Percentiles rank a stretch among this genome's conserved stretches.
Conservation (phyloP, 495 filamentous ascomycete genomes). For the Baudoinia panamericana region DNA sequence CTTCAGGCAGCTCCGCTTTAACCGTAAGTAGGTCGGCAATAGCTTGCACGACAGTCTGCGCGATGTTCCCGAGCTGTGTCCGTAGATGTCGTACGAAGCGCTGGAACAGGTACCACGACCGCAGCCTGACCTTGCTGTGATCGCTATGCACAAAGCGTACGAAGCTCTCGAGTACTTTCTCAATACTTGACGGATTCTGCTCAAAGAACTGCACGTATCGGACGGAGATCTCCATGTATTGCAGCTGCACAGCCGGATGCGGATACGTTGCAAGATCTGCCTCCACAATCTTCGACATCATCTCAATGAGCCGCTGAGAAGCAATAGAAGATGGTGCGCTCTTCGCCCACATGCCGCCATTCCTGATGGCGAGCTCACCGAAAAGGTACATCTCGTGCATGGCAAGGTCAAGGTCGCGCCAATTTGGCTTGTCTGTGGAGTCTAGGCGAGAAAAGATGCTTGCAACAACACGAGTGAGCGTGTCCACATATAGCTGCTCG, state of each 20-base stretch:
- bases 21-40: constrained; percentile 78
- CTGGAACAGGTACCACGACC: constrained; percentile 94
- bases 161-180: constrained; percentile 81
- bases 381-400: constrained; percentile 94
- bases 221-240: constrained; percentile 97
- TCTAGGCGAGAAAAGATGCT: constrained; percentile 68
- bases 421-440: constrained; percentile 61
- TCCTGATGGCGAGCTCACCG: constrained; percentile 77
- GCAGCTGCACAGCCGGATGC: constrained; percentile 82
- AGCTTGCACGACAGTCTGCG: constrained; percentile 79
- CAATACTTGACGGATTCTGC: constrained; percentile 60
- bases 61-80: constrained; percentile 70
- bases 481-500: constrained; percentile 69
- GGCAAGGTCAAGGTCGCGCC: constrained; percentile 93
- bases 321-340: constrained; percentile 60
- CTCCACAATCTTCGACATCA: constrained; percentile 91
- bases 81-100: constrained; percentile 84
- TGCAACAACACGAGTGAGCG: constrained; percentile 68
- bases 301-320: constrained; percentile 62
- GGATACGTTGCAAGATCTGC: constrained; percentile 78
- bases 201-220: constrained; percentile 92
- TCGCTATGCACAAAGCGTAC: constrained; percentile 78
- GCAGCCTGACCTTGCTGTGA: constrained; percentile 66
- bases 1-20: constrained; percentile 72
- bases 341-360: constrained; percentile 71